Percentiles rank a stretch among this genome's conserved stretches.
phyloP scores from a whole-genome alignment of 2,329 filamentous ascomycete genomes.

The Saccharata proteae region DNA sequence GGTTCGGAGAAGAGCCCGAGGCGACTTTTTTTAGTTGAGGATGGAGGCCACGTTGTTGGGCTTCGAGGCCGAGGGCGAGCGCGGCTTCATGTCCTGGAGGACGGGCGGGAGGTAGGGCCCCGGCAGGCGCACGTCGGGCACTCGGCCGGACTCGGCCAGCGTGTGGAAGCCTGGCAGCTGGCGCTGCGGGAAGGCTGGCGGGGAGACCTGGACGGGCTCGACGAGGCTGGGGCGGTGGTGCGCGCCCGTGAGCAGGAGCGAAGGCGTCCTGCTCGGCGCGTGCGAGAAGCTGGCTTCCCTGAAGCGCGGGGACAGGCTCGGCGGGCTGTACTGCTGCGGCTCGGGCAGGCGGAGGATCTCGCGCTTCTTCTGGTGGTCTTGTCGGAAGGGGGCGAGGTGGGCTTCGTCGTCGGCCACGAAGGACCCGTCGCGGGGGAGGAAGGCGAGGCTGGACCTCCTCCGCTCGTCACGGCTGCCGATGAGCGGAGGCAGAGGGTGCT shows the following conservation, averaged over 20 bases:
- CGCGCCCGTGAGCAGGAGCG: slow-evolving; percentile 17
- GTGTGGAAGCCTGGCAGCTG: slow-evolving; percentile 21
- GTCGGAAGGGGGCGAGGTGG: slow-evolving; percentile 1
- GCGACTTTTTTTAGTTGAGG: slow-evolving; percentile 3
- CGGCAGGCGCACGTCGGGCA: slow-evolving; percentile 11
- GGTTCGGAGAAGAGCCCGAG: too few relatives aligned
- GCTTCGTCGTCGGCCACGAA: slow-evolving; percentile 24
- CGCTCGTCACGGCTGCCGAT: slow-evolving; percentile 25
- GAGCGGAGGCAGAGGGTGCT: slow-evolving; percentile 27
- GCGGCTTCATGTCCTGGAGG: slow-evolving; percentile 3
- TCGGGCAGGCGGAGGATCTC: slow-evolving; percentile 14
- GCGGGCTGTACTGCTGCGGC: neutral
- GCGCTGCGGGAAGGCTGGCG: slow-evolving; percentile 20
- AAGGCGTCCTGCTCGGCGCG: neutral
- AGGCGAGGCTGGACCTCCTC: slow-evolving; percentile 21
- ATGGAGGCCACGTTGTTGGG: slow-evolving; percentile 6
- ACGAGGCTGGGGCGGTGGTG: slow-evolving; percentile 1
- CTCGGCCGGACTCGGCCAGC: slow-evolving; percentile 19
- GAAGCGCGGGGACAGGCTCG: slow-evolving; percentile 5
- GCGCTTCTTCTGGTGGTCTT: slow-evolving; percentile 13
- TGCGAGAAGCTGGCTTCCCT: slow-evolving; percentile 5
- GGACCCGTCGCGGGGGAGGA: slow-evolving; percentile 25
- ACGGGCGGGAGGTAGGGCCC: slow-evolving; percentile 12
- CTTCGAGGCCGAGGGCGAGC: neutral
- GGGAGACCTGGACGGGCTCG: slow-evolving; percentile 9